Conservation (phyloP, 225 moss, liverwort and hornwort genomes). For the Bryoerythrophyllum caledonicum region DNA sequence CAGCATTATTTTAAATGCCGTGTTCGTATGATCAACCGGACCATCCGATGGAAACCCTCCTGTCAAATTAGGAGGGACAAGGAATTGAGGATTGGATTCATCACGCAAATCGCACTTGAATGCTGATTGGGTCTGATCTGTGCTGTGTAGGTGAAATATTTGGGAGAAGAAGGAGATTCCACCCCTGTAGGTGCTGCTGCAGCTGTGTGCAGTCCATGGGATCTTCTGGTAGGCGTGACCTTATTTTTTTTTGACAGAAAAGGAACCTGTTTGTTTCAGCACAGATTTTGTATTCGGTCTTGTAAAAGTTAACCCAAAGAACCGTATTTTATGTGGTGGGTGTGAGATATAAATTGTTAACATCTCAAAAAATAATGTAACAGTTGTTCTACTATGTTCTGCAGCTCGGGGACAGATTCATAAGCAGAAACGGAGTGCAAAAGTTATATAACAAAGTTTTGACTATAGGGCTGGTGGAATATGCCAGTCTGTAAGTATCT, state of each 20-base stretch:
- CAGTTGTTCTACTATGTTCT: slow-evolving; percentile 1
- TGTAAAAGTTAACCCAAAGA: background rate
- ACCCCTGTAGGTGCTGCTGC: slow-evolving; percentile 81
- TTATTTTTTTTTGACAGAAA: background rate
- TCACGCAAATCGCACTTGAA: slow-evolving; percentile 14
- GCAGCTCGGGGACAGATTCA: slow-evolving; percentile 90
- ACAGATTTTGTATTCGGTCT: slow-evolving; percentile 18
- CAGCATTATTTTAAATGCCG: slow-evolving; percentile 7
- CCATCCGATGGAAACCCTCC: slow-evolving; percentile 10
- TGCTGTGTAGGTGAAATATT: slow-evolving; percentile 72
- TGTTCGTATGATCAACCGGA: background rate
- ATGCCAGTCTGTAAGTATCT: slow-evolving; percentile 69
- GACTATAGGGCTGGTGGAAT: slow-evolving; percentile 64
- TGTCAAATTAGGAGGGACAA: slow-evolving; percentile 9
- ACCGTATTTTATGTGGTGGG: slow-evolving; percentile 5
- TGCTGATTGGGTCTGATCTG: background rate
- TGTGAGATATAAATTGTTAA: background rate
- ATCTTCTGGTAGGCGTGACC: slow-evolving; percentile 71
- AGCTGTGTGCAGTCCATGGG: slow-evolving; percentile 91
- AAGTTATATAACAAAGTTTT: slow-evolving; percentile 69
- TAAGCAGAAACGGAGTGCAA: slow-evolving; percentile 67
- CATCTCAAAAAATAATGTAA: background rate
- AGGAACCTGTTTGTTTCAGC: background rate
- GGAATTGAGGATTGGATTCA: background rate
- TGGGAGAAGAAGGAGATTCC: slow-evolving; percentile 84